Conservation (phyloP, 352 stramenopile species). For the Globisporangium canariense region DNA sequence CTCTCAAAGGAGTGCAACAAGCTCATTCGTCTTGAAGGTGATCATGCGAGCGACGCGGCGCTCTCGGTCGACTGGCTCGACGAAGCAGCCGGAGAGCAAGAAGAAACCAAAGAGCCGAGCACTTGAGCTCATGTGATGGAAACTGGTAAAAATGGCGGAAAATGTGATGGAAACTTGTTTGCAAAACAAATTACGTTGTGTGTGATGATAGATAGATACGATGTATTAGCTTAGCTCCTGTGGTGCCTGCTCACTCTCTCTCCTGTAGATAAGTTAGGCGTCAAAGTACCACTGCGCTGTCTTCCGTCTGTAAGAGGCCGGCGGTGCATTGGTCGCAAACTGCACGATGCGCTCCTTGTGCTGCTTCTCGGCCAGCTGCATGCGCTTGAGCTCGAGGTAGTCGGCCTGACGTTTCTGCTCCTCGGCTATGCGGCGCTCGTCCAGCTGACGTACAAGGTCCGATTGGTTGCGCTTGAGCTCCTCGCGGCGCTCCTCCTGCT, state of each 20-base stretch:
- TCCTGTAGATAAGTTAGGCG: constrained; percentile 28
- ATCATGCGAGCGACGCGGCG: constrained; percentile 21
- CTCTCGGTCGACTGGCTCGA: constrained; percentile 31
- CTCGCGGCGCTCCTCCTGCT: constrained; percentile 58
- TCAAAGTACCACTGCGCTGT: constrained; percentile 83
- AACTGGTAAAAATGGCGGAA: neutral
- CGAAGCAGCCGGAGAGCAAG: constrained; percentile 28
- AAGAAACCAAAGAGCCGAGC: constrained; percentile 6
- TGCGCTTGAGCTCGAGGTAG: constrained; percentile 75
- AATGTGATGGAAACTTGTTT: neutral
- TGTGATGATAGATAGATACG: constrained; percentile 6
- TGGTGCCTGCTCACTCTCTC: too few species aligned
- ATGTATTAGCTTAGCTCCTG: constrained; percentile 3
- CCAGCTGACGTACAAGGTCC: constrained; percentile 55
- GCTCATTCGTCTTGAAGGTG: constrained; percentile 57
- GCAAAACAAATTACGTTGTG: neutral
- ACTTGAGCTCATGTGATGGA: neutral
- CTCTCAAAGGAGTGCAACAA: constrained; percentile 80
- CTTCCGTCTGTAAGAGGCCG: constrained; percentile 69
- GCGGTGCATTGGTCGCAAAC: constrained; percentile 41
- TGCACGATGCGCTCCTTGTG: constrained; percentile 66
- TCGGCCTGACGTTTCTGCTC: constrained; percentile 65
- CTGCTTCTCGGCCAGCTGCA: constrained; percentile 71
- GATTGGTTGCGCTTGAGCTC: constrained; percentile 70
- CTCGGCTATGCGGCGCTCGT: constrained; percentile 43